phyloP scores from a whole-genome alignment of 2,329 filamentous ascomycete species.

The Fusarium paranaense region DNA sequence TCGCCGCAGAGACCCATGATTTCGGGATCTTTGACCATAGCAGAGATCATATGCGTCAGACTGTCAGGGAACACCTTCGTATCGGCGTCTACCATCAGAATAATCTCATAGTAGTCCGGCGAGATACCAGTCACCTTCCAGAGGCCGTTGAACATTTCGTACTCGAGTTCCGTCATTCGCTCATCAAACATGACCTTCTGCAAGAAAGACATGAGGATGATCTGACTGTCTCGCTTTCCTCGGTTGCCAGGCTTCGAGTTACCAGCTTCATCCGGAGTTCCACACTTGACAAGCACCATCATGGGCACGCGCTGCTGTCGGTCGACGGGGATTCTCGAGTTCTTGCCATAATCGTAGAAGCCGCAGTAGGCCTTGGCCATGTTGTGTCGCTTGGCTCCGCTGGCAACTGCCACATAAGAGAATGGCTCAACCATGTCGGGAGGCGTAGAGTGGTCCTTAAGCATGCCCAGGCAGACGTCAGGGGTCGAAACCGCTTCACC shows the following conservation, averaged over 20 bases:
- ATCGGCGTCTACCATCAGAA: constrained; percentile 99
- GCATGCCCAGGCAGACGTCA: constrained; percentile 91
- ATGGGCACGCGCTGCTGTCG: constrained; percentile 98
- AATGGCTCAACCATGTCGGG: constrained; percentile 88
- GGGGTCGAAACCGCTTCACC: constrained; percentile 89
- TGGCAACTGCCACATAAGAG: constrained; percentile 96
- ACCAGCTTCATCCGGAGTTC: constrained; percentile 85
- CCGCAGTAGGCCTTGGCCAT: constrained; percentile 99
- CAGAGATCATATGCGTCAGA: constrained; percentile 97
- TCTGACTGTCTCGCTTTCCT: constrained; percentile 98
- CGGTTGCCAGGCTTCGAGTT: constrained; percentile 94
- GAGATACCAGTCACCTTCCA: constrained; percentile 99
- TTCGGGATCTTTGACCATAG: constrained; percentile 98
- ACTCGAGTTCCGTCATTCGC: constrained; percentile 99
- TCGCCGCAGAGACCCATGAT: constrained; percentile 99
- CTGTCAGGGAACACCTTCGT: constrained; percentile 99
- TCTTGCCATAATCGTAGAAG: constrained; percentile 94
- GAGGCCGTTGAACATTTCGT: constrained; percentile 99
- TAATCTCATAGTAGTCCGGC: constrained; percentile 96
- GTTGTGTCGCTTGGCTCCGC: constrained; percentile 96
- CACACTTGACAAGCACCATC: constrained; percentile 96
- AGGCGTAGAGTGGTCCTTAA: constrained; percentile 87
- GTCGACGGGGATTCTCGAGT: constrained; percentile 81
- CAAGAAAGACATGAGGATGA: constrained; percentile 98
- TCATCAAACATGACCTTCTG: constrained; percentile 99